These are phyloP conservation scores for Echium plantagineum DNA, from an alignment of 257 asterid species.

Conservation along the genomic window DNA sequence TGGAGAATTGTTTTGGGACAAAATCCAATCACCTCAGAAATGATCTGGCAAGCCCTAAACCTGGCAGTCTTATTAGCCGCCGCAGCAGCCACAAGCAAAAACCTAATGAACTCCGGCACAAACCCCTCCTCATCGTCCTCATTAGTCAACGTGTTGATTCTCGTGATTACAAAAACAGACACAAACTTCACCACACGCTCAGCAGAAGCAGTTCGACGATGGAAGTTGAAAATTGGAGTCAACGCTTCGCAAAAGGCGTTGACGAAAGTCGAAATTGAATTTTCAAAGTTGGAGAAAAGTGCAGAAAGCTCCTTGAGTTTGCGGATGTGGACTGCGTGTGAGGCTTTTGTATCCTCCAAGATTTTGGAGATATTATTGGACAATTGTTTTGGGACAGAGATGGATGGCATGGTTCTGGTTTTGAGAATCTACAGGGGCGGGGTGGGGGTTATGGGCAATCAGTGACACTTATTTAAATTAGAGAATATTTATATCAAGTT, in stretches of 20 bases:
- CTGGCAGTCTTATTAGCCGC: slow-evolving; percentile 67
- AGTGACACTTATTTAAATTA: too few species aligned
- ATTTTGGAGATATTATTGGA: slow-evolving; percentile 30
- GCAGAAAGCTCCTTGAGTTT: slow-evolving; percentile 61
- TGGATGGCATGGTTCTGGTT: slow-evolving; percentile 11
- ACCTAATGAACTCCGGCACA: slow-evolving; percentile 49
- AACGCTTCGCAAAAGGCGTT: slow-evolving; percentile 42
- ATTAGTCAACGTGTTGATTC: slow-evolving; percentile 10
- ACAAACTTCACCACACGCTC: slow-evolving; percentile 60
- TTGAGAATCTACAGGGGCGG: too few species aligned
- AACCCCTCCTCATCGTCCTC: slow-evolving; percentile 32
- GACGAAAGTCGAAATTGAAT: slow-evolving; percentile 28
- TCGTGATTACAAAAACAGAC: slow-evolving; percentile 37
- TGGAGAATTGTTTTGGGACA: too few species aligned
- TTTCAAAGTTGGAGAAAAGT: slow-evolving; percentile 25
- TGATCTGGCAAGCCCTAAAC: slow-evolving; percentile 80
- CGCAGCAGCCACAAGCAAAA: slow-evolving; percentile 46
- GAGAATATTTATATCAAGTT: too few species aligned
- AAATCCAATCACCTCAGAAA: slow-evolving; percentile 56
- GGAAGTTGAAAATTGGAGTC: slow-evolving; percentile 54
- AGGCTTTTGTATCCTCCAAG: slow-evolving; percentile 50
- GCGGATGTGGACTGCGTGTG: slow-evolving; percentile 59
- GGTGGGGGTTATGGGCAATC: too few species aligned
- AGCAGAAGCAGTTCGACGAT: slow-evolving; percentile 50
- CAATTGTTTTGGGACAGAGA: slow-evolving; percentile 20